These are phyloP conservation scores for Suhomyces anneliseae DNA, from an alignment of 1,139 yeast species.

Conservation along the genomic window DNA sequence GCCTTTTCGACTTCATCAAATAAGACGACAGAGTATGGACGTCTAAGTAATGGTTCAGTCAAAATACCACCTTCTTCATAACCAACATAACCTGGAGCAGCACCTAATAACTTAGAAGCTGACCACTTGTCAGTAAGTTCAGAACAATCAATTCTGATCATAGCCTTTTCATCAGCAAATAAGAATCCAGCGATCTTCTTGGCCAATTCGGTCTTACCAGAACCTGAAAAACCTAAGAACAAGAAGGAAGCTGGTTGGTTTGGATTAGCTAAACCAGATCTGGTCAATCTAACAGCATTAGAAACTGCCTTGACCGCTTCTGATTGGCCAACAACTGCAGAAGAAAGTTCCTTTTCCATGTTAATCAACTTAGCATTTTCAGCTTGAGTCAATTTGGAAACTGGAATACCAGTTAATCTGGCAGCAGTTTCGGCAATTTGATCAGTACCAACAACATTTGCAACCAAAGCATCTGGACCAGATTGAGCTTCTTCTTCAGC, in stretches of 20 bases:
- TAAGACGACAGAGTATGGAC: constrained; percentile 90
- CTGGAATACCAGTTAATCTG: constrained; percentile 97
- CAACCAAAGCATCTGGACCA: constrained; percentile 65
- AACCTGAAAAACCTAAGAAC: constrained; percentile 93
- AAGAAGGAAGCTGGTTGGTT: constrained; percentile 94
- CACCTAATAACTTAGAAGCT: constrained; percentile 90
- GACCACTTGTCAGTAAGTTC: constrained; percentile 95
- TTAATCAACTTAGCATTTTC: constrained; percentile 90
- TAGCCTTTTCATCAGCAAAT: constrained; percentile 93
- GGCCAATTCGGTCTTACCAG: constrained; percentile 98
- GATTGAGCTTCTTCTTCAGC: constrained; percentile 65
- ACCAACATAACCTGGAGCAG: constrained; percentile 98
- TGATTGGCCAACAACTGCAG: constrained; percentile 90
- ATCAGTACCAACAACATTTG: constrained; percentile 89
- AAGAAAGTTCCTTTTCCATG: constrained; percentile 85
- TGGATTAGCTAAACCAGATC: constrained; percentile 97
- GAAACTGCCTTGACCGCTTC: constrained; percentile 97
- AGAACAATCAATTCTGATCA: constrained; percentile 96
- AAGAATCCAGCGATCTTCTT: constrained; percentile 94
- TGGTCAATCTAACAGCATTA: constrained; percentile 85
- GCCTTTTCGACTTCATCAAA: constrained; percentile 99
- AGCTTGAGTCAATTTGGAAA: constrained; percentile 90
- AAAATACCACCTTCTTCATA: constrained; percentile 97
- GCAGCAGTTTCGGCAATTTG: constrained; percentile 98
- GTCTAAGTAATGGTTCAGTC: constrained; percentile 86